Conservation (phyloP, 768 basidiomycete genomes). For the Pholiota conissans region DNA sequence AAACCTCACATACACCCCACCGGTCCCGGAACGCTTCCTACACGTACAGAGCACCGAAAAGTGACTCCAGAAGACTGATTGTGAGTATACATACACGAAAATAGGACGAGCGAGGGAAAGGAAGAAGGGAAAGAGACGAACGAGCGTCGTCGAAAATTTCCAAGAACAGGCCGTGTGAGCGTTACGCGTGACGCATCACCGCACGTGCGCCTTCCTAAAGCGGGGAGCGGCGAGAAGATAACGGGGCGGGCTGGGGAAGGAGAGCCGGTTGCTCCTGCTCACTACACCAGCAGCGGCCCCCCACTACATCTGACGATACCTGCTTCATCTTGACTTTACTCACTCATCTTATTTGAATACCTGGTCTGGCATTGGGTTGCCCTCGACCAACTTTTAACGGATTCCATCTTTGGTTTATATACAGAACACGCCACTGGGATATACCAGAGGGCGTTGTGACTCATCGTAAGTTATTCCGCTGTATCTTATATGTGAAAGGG, state of each 20-base stretch:
- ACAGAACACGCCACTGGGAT: no score
- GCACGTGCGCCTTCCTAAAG: slow-evolving; percentile 7
- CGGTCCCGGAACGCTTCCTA: no score
- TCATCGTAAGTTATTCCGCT: slow-evolving; percentile 8
- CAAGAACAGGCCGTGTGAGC: not conserved
- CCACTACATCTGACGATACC: no score
- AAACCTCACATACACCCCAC: no score
- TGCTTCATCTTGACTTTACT: no score
- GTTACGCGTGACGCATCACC: not conserved
- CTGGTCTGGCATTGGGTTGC: slow-evolving; percentile 22
- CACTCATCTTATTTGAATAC: not conserved
- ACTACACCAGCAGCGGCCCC: slow-evolving; percentile 8
- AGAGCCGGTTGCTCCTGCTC: slow-evolving; percentile 11
- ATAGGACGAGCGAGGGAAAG: not conserved
- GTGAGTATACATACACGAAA: not conserved
- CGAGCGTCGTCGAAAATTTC: not conserved
- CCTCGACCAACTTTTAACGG: not conserved
- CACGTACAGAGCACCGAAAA: not conserved
- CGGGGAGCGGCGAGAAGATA: slow-evolving; percentile 9
- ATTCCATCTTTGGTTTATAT: not conserved
- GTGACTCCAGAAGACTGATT: not conserved
- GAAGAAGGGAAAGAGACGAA: not conserved
- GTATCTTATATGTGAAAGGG: no score
- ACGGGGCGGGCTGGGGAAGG: slow-evolving; percentile 4
- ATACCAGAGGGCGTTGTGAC: slow-evolving; percentile 5